Base-by-base conservation (phyloP, 176 grass and related monocot species). In the Metroxylon sagu region DNA sequence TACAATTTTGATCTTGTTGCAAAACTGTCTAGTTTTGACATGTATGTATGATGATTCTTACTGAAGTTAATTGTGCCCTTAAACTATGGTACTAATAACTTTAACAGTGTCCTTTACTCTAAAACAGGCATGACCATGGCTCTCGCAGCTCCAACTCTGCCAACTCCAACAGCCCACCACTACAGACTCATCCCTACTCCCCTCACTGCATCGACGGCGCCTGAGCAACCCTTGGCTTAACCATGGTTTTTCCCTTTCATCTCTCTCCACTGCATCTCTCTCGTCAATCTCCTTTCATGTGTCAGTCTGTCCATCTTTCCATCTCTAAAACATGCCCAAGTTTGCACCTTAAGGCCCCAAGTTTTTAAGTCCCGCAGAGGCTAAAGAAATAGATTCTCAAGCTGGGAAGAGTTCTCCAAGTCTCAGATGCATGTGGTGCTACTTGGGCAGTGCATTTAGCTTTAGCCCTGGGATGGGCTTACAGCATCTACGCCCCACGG, bases 381-480 rank as follows among this genome's bases (percentile, higher is more conserved):
- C 64, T 54, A 30, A 54, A 31, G 16, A 10, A 17, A 50, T 3
- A 43, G 12, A 12, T 2, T 43, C 12, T 43, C 35, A 43, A 43
- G 35, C 12, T 18, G 29, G 64, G 64, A 67, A 17, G 17, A 67
- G 71, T 75, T 74, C 61, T 26, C 56, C 50, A 65, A 49, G 74
- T 59, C 66, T 74, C 74, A 78, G 74, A 29, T 25, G 80, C 66
- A 75, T 79, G 80, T 83, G 80, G 76, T 64, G 73, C 35, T 12
- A 75, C 60, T 43, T 79, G 81, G 84, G 86, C 54, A 68, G 62
- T 67, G 2, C 35, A 43, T 14, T 43, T 2, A 43, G 76, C 82
- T 95, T 86, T 70, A 72, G 80, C 83, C 83, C 90, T 72, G 76
- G 85, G 90, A 78, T 95, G 82, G 82, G 89, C 68, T 76, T 58